phyloP scores from a whole-genome alignment of 306 rosid species.

The Dalbergia oliveri region DNA sequence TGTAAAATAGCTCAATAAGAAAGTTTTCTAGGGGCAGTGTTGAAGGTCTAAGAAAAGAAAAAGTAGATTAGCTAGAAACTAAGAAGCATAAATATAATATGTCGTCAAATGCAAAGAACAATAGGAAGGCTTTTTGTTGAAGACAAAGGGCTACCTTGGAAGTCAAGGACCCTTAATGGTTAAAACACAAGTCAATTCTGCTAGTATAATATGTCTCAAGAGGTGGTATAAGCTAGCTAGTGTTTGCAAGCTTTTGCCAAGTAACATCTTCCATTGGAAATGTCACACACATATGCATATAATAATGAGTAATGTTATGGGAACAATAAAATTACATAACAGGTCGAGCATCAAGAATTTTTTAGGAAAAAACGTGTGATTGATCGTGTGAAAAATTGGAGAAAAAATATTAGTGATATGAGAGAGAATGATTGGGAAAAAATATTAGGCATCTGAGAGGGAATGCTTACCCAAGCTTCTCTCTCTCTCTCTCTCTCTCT shows the following conservation, averaged over 20 bases:
- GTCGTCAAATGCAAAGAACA: slow-evolving; percentile 58
- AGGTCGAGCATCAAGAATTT: too few species aligned
- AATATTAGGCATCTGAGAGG: too few species aligned
- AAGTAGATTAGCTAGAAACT: slow-evolving; percentile 44
- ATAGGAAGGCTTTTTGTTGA: slow-evolving; percentile 54
- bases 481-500: too few species aligned
- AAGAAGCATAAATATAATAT: slow-evolving; percentile 31
- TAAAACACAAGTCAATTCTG: slow-evolving; percentile 26
- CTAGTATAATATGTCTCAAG: slow-evolving; percentile 43
- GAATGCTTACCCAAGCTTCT: too few species aligned
- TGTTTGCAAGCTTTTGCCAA: slow-evolving; percentile 60
- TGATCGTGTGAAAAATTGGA: too few species aligned
- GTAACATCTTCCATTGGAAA: slow-evolving; percentile 53
- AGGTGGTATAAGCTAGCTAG: slow-evolving; percentile 37
- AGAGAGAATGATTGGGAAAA: too few species aligned
- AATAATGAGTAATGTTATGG: too few species aligned
- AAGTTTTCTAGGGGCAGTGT: background rate
- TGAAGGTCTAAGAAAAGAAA: slow-evolving; percentile 39
- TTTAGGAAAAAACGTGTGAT: too few species aligned
- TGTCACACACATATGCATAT: slow-evolving; percentile 45
- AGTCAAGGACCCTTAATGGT: slow-evolving; percentile 62
- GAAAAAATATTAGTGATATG: too few species aligned
- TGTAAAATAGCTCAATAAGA: slow-evolving; percentile 30
- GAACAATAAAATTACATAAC: too few species aligned
- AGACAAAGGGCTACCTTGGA: slow-evolving; percentile 73